Evolutionary conservation across 106 monocot genomes (phyloP), one percentile per base, ranked within the genome.

Genomic region (Triglochin maritima): DNA sequence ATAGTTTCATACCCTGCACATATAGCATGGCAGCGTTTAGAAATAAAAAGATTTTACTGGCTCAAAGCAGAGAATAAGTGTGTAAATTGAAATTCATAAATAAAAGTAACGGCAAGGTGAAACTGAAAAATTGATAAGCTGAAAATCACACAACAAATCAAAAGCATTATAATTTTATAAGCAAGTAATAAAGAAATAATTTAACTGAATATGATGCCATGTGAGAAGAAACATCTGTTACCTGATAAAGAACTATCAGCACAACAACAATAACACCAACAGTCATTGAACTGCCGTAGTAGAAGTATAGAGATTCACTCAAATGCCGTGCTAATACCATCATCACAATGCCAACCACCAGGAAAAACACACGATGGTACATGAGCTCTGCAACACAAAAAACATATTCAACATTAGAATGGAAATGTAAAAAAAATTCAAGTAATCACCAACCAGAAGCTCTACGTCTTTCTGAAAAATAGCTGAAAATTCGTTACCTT

Each of bases 231-330:
- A 11, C 1, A 9, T 7, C 5, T 47, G 11, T 41, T 75, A 92
- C 98, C 92, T 98, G 98, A 65, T 82, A 98, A 56, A 98, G 86
- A 46, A 98, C 67, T 44, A 98, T 81, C 59, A 98, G 55, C 59
- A 92, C 73, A 49, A 98, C 86, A 56, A 98, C 67, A 46, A 98
- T 68, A 56, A 98, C 68, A 43, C 98, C 98, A 44, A 92, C 46
- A 4, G 88, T 66, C 92, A 98, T 92, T 44, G 87, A 88, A 69
- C 98, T 77, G 3, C 98, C 86, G 60, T 98, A 98, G 55, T 86
- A 98, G 72, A 98, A 98, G 9, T 80, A 80, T 15, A 86, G 74
- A 50, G 86, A 98, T 60, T 92, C 75, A 17, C 92, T 92, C 9
- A 98, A 76, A 49, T 49, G 44, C 69, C 63, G 88, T 29, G 92